Evolutionary conservation across 176 grass and related monocot genomes (phyloP).

Genomic region (Eragrostis curvula): DNA sequence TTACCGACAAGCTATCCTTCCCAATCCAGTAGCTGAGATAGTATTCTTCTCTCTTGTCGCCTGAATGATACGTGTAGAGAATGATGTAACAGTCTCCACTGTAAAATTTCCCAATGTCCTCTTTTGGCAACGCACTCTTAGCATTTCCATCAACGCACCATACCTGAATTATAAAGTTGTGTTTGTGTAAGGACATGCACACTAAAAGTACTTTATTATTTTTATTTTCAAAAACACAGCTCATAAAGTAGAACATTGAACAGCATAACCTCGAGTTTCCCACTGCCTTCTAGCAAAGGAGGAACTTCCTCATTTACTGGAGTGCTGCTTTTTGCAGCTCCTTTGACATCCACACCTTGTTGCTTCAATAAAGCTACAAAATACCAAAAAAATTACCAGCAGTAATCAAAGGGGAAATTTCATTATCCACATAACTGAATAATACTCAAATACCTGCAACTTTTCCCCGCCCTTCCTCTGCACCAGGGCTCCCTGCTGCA

Average conservation of each 20-base stretch:
- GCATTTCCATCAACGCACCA: slow-evolving; percentile 79
- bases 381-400: slow-evolving; percentile 35
- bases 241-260: slow-evolving; percentile 27
- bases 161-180: slow-evolving; percentile 56
- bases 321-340: slow-evolving; percentile 62
- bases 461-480: slow-evolving; percentile 91
- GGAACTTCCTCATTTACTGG: slow-evolving; percentile 93
- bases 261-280: slow-evolving; percentile 88
- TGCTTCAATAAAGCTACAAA: slow-evolving; percentile 91
- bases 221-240: slow-evolving; percentile 5
- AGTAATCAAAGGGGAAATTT: neutral
- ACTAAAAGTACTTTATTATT: neutral
- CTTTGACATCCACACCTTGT: slow-evolving; percentile 90
- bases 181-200: slow-evolving; percentile 8
- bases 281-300: slow-evolving; percentile 91
- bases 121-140: slow-evolving; percentile 73
- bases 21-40: slow-evolving; percentile 90
- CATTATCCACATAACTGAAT: neutral
- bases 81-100: slow-evolving; percentile 91
- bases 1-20: slow-evolving; percentile 85
- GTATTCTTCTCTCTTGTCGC: slow-evolving; percentile 95
- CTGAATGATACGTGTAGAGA: slow-evolving; percentile 91
- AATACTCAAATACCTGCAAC: slow-evolving; percentile 87
- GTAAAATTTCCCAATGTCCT: slow-evolving; percentile 97
- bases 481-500: slow-evolving; percentile 54